These are phyloP conservation scores for Extremus antarcticus DNA, from an alignment of 495 filamentous ascomycete genomes.

Conservation along the genomic window DNA sequence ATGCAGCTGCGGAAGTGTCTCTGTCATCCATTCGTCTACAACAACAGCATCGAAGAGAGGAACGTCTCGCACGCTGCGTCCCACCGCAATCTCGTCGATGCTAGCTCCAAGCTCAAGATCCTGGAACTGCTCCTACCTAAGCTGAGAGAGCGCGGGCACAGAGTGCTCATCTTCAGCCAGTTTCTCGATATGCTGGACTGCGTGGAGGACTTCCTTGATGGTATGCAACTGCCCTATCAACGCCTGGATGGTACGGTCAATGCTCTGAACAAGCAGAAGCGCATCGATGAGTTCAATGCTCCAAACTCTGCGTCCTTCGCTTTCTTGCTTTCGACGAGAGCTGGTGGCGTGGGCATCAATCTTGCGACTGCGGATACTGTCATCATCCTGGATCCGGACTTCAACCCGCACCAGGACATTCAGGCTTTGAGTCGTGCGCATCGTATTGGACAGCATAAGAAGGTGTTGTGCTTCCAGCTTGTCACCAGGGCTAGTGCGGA, in stretches of 20 bases:
- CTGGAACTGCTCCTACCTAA: slow-evolving; percentile 86
- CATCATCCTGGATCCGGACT: slow-evolving; percentile 96
- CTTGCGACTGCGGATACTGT: slow-evolving; percentile 95
- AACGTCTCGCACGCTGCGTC: slow-evolving; percentile 39
- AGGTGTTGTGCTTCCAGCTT: slow-evolving; percentile 87
- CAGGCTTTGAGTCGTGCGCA: slow-evolving; percentile 91
- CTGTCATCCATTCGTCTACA: slow-evolving; percentile 94
- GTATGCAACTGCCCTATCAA: slow-evolving; percentile 56
- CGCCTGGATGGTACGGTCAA: slow-evolving; percentile 78
- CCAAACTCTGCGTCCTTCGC: slow-evolving; percentile 72
- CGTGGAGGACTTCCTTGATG: slow-evolving; percentile 78
- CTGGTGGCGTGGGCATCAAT: slow-evolving; percentile 95
- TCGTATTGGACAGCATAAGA: slow-evolving; percentile 90
- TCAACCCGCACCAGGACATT: slow-evolving; percentile 96
- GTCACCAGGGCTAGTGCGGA: slow-evolving; percentile 81
- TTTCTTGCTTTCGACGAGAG: slow-evolving; percentile 85
- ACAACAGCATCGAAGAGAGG: slow-evolving; percentile 72
- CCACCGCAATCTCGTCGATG: slow-evolving; percentile 76
- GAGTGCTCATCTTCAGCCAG: slow-evolving; percentile 92
- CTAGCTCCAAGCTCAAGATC: slow-evolving; percentile 79
- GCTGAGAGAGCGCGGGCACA: slow-evolving; percentile 75
- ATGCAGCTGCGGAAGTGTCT: slow-evolving; percentile 93
- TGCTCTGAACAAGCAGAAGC: slow-evolving; percentile 77
- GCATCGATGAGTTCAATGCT: slow-evolving; percentile 88
- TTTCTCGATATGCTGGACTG: slow-evolving; percentile 83